phyloP scores from a whole-genome alignment of 2,329 filamentous ascomycete species.

The Verticillium isaacii region DNA sequence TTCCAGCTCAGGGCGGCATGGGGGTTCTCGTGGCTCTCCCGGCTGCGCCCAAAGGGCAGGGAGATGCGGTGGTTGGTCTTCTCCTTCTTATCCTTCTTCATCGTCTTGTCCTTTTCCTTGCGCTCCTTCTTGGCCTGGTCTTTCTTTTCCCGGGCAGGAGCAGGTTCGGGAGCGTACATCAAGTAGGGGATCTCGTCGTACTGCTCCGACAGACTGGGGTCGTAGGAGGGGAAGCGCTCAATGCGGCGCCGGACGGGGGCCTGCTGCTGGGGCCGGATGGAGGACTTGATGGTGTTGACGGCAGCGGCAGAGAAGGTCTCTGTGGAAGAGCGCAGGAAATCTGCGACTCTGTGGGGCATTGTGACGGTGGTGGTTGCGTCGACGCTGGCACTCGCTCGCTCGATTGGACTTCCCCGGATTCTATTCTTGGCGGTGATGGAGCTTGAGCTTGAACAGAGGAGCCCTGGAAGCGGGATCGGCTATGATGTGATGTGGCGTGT shows the following conservation, averaged over 20 bases:
- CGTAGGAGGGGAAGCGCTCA: not conserved
- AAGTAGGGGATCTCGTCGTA: slow-evolving; percentile 13
- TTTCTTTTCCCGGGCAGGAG: slow-evolving; percentile 5
- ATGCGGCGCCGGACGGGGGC: slow-evolving; percentile 1
- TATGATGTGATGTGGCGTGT: slow-evolving; percentile 4
- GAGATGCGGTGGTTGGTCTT: slow-evolving; percentile 27
- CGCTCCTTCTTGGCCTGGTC: slow-evolving; percentile 1
- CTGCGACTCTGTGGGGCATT: slow-evolving; percentile 55
- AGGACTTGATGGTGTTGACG: slow-evolving; percentile 44
- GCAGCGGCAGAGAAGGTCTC: slow-evolving; percentile 29
- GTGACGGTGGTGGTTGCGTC: slow-evolving; percentile 16
- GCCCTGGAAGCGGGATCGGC: not conserved
- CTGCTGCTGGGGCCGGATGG: slow-evolving; percentile 18
- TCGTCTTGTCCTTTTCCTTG: slow-evolving; percentile 2
- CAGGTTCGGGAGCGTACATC: slow-evolving; percentile 10
- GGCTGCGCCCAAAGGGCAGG: slow-evolving; percentile 30
- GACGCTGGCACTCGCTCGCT: not conserved
- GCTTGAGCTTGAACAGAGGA: slow-evolving; percentile 10
- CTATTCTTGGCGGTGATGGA: slow-evolving; percentile 6
- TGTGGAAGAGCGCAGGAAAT: slow-evolving; percentile 53
- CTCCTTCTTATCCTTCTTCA: slow-evolving; percentile 28
- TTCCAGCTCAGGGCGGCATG: slow-evolving; percentile 45
- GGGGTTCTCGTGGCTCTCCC: slow-evolving; percentile 32
- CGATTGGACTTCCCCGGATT: slow-evolving; percentile 3
- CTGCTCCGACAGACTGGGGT: slow-evolving; percentile 8